phyloP scores from a whole-genome alignment of 2,329 filamentous ascomycete species.

The Biscogniauxia sp. region DNA sequence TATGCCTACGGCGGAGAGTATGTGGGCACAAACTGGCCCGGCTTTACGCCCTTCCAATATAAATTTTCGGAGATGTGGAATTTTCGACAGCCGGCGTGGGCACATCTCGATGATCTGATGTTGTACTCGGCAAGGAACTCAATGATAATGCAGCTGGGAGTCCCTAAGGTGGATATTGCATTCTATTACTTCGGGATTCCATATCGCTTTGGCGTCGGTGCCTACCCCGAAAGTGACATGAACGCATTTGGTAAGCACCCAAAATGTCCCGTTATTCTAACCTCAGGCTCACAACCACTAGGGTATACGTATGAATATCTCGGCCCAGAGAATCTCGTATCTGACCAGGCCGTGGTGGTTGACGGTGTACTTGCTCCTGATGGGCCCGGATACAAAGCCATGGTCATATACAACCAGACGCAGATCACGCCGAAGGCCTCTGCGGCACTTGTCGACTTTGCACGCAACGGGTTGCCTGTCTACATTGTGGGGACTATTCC shows the following conservation, averaged over 20 bases:
- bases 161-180: slow-evolving; percentile 21
- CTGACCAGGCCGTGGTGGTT: slow-evolving; percentile 4
- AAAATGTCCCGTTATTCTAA: neutral
- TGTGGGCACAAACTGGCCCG: slow-evolving; percentile 22
- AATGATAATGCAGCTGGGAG: slow-evolving; percentile 16
- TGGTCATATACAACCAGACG: slow-evolving; percentile 22
- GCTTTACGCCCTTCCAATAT: slow-evolving; percentile 22
- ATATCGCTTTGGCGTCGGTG: slow-evolving; percentile 1
- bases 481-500: slow-evolving; percentile 16
- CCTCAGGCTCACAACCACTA: neutral
- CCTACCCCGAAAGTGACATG: slow-evolving; percentile 9
- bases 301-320: slow-evolving; percentile 24
- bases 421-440: slow-evolving; percentile 15
- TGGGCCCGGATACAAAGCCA: slow-evolving; percentile 22
- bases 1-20: slow-evolving; percentile 20
- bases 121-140: slow-evolving; percentile 19
- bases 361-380: slow-evolving; percentile 19
- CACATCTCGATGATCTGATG: slow-evolving; percentile 17
- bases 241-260: slow-evolving; percentile 7
- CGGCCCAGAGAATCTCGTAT: slow-evolving; percentile 15
- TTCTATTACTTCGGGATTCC: slow-evolving; percentile 19
- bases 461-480: slow-evolving; percentile 20
- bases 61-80: slow-evolving; percentile 24
- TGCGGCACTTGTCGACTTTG: slow-evolving; percentile 16
- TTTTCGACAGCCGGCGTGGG: slow-evolving; percentile 19